Base-by-base conservation (phyloP, 179 eudicot genomes). In the Heliamphora pulchella region DNA sequence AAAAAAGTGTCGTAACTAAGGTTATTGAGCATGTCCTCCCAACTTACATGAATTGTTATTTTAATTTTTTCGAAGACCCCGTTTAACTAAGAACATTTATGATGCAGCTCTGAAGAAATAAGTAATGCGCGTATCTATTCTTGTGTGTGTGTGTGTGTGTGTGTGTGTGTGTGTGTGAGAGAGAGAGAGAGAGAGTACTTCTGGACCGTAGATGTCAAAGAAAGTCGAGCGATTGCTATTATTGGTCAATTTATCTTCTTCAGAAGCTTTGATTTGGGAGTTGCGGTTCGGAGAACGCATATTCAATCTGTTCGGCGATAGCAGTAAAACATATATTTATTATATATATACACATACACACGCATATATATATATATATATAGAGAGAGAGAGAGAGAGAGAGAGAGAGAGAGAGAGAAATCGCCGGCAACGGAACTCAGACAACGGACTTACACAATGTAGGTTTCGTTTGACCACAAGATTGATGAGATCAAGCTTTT, bases 201-300 rank as follows among this genome's bases (percentile, higher is more conserved):
- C 86, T 74, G 97, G 94, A 58, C 97, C 97, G 70, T 92, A 92
- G 46, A 91, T 78, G 67, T 92, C 91, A 57, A 83, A 88, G 88
- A 78, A 92, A 72, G 88, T 44, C 8, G 86, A 80, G 63, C 81
- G n/a, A 51, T 67, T 58, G 72, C 14, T 76, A 47, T 55, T 70
- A 13, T 80, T 71, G n/a, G 46, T 72, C 9, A 84, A 70, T 50
- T 81, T 73, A 0, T 82, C 83, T 43, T 84, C 83, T 41, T 53
- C 47, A 4, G 82, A 66, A 75, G 47, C 53, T 81, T 71, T 53
- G 77, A 79, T 53, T 77, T 74, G 64, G 18, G 5, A 43, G 9
- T 78, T 77, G 53, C 48, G 58, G 43, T 80, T 78, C 31, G 71
- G 3, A 53, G 85, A 82, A 20, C 46, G 78, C 89, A 86, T 88